Evolutionary conservation across 2,329 filamentous ascomycete genomes (phyloP), one percentile per base, ranked within the genome.

Genomic region (Epichloe sibirici): DNA sequence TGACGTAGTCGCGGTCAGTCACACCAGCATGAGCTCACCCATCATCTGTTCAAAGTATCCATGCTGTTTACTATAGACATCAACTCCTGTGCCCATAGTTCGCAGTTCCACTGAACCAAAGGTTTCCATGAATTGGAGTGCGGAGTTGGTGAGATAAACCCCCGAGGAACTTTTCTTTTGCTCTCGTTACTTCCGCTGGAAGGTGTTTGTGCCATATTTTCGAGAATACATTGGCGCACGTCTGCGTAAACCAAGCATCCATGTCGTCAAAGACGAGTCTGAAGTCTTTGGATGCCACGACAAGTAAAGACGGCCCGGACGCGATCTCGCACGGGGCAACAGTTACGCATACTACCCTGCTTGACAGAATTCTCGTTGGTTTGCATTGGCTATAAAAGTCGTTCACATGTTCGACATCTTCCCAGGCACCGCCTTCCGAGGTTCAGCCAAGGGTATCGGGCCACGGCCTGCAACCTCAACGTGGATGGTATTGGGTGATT

Each of bases 41-140:
- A 21, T 21, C 17, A 21, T 21, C 17, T 21, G 40, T 67, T 66
- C 2, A 69, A 52, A 2, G 68, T 73, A 35, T 74, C 67, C 57
- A 74, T 67, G 48, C 63, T 72, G 48, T 74, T 74, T 35, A 74
- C 68, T 0, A 68, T 73, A 1, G 67, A 68, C 53, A 72, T 72
- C 3, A 74, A 53, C 39, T 74, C 72, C 51, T 74, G 72, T 0
- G 65, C 66, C 1, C 74, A 21, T 2, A 21, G 17, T 21, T 21
- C 17, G 59, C 0, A 75, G 57, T 15, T 75, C 64, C 1, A 59
- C 59, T 1, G 62, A 64, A 1, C 64, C 65, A 0, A 75, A 62
- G 2, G 75, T 72, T 0, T 21, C 72, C 73, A 37, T 75, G 73
- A 4, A 75, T 73, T 0, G 73, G 73, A 0, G 73, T 75, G 39